phyloP scores from a whole-genome alignment of 768 basidiomycete species.

The Clavaria fumosa region DNA sequence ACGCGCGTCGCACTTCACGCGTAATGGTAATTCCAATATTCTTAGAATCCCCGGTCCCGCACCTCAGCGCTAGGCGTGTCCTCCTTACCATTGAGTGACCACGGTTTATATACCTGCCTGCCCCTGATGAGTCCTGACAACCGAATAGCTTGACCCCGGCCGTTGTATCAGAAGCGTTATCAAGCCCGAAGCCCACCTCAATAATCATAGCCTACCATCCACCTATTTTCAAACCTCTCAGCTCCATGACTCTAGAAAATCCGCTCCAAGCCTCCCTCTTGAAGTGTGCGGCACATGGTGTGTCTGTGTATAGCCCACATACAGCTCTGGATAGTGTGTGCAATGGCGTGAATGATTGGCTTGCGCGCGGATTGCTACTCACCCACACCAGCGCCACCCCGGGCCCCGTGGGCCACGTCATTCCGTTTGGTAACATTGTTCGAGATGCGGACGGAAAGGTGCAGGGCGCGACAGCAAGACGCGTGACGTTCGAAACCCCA shows the following conservation, averaged over 20 bases:
- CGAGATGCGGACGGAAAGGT: conserved; percentile 21
- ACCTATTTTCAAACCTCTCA: conserved; percentile 61
- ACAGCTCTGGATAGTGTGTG: conserved; percentile 74
- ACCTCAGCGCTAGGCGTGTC: conserved; percentile 30
- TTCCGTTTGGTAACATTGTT: conserved; percentile 27
- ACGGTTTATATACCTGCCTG: too few species aligned
- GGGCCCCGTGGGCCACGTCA: conserved; percentile 20
- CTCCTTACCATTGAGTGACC: conserved; percentile 68
- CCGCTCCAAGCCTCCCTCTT: conserved; percentile 72
- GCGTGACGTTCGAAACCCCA: conserved; percentile 45
- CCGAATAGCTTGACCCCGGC: conserved; percentile 49
- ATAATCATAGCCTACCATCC: conserved; percentile 78
- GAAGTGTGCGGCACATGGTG: conserved; percentile 63
- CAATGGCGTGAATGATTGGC: conserved; percentile 86
- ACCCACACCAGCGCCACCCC: conserved; percentile 18
- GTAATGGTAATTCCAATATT: conserved; percentile 2
- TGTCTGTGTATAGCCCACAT: conserved; percentile 81
- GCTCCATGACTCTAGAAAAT: conserved; percentile 61
- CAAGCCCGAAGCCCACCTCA: conserved; percentile 30
- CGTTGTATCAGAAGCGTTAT: conserved; percentile 53
- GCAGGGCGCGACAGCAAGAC: conserved; percentile 51
- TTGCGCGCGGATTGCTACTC: conserved; percentile 39
- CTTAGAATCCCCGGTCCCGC: conserved; percentile 40
- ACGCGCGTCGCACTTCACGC: conserved; percentile 9
- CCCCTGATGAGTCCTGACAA: conserved; percentile 9